phyloP scores from a whole-genome alignment of 768 basidiomycete genomes.

The Pisolithus tinctorius region DNA sequence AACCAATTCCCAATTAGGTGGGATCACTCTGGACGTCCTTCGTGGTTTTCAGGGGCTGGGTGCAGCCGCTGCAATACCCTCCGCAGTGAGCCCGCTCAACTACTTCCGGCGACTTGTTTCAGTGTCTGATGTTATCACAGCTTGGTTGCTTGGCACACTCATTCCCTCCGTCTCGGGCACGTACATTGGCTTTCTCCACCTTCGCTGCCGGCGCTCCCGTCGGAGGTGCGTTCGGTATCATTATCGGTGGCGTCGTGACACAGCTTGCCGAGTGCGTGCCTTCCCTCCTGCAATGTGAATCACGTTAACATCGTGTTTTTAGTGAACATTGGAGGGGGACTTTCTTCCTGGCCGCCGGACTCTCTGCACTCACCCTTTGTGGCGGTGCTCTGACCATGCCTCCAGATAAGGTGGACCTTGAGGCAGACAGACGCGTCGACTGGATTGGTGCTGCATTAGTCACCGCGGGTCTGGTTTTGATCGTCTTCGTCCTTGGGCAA shows the following conservation, averaged over 20 bases:
- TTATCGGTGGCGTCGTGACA: conserved; percentile 67
- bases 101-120: conserved; percentile 1
- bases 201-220: conserved; percentile 83
- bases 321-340: conserved; percentile 58
- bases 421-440: conserved; percentile 60
- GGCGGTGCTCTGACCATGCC: conserved; percentile 50
- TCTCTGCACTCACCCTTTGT: conserved; percentile 46
- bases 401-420: conserved; percentile 15
- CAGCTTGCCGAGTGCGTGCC: conserved; percentile 37
- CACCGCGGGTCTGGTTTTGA: conserved; percentile 59
- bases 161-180: conserved; percentile 61
- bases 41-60: conserved; percentile 81
- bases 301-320: not conserved
- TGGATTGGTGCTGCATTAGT: conserved; percentile 69
- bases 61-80: conserved; percentile 66
- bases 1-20: conserved; percentile 32
- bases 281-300: not conserved
- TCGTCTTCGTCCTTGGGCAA: conserved; percentile 69
- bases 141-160: conserved; percentile 77
- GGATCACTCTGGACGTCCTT: conserved; percentile 57
- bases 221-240: conserved; percentile 64
- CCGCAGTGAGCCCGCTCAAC: conserved; percentile 42
- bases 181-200: conserved; percentile 74
- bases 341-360: conserved; percentile 53
- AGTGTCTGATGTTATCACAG: conserved; percentile 25